A percentile compares a stretch with the other conserved stretches of the same genome.
phyloP scores from a whole-genome alignment of 768 basidiomycete genomes.

The Phylloporus rhodoxanthus region DNA sequence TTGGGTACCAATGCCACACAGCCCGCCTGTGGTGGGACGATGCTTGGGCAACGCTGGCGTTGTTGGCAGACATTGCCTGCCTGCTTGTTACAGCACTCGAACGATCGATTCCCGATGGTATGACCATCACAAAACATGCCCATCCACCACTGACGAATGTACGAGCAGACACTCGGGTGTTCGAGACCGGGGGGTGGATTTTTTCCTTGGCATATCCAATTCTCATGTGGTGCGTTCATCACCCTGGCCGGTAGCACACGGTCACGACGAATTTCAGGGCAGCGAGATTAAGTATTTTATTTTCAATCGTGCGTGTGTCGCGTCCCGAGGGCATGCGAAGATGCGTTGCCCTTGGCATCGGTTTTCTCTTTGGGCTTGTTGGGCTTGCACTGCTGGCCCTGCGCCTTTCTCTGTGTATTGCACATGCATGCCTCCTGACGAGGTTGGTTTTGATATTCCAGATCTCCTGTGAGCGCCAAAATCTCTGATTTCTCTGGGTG shows the following conservation, averaged over 20 bases:
- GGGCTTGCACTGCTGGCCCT: conserved; percentile 2
- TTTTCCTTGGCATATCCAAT: conserved; percentile 15
- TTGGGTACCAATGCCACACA: conserved; percentile 17
- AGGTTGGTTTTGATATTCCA: conserved; percentile 5
- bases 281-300: conserved; percentile 21
- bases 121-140: not conserved
- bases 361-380: conserved; percentile 14
- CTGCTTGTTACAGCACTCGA: conserved; percentile 5
- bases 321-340: conserved; percentile 11
- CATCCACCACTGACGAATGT: not conserved
- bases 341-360: conserved; percentile 5
- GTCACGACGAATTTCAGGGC: conserved; percentile 12
- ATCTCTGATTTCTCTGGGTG: not conserved
- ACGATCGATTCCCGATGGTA: conserved; percentile 7
- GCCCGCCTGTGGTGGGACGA: conserved; percentile 28
- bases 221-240: conserved; percentile 8
- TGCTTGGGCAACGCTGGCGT: conserved; percentile 13
- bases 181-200: conserved; percentile 8
- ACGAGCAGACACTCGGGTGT: conserved; percentile 6
- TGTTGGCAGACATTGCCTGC: conserved; percentile 12
- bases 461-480: conserved; percentile 8
- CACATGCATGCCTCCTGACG: conserved; percentile 2
- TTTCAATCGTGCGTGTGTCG: conserved; percentile 19
- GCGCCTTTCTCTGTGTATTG: conserved; percentile 11
- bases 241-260: not conserved